Evolutionary conservation across 768 basidiomycete genomes (phyloP), one percentile per base, ranked within the genome.

Genomic region (Coprinopsis marcescibilis): DNA sequence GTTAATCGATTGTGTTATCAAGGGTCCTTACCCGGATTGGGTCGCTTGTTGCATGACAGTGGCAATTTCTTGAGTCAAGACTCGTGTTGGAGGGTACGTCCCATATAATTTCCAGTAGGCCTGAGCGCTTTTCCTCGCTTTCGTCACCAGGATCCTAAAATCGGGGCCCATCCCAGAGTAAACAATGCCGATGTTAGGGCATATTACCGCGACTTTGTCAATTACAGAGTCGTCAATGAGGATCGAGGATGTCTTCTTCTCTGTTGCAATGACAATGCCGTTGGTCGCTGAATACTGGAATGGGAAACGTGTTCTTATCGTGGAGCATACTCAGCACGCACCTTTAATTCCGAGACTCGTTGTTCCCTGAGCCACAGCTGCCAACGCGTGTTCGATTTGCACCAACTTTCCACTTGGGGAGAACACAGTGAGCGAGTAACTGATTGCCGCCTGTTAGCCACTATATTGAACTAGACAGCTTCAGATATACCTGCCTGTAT

Each of bases 161-260:
- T 99, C 96, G 39, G 96, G 96, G 1, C 96, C 94, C 96, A 99
- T 99, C 27, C 96, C 96, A 26, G 93, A 95, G 72, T 99, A 99
- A 38, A 99, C 96, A 55, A 99, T 90, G 43, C 96, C 96, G 58
- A 99, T 98, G 67, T 98, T 98, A 27, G 96, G 96, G 66, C 95
- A 98, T 53, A 99, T 85, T 43, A 95, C 78, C 1, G 93, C 90
- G 52, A 96, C 92, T 70, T 96, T 97, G 66, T 99, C 96, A 57
- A 99, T 80, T 76, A 95, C 90, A 24, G 90, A 90, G 67, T 97
- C 91, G 72, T 99, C 96, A 54, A 99, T 89, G 57, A 99, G 79
- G 60, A 97, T 85, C 10, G 96, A 99, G 15, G 95, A 91, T 10
- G 93, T 81, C 73, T 98, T 98, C 84, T 99, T 99, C 73, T 98